These are phyloP conservation scores for Apophysomyces ossiformis DNA, from an alignment of 371 early-diverging fungal species.

Conservation along the genomic window DNA sequence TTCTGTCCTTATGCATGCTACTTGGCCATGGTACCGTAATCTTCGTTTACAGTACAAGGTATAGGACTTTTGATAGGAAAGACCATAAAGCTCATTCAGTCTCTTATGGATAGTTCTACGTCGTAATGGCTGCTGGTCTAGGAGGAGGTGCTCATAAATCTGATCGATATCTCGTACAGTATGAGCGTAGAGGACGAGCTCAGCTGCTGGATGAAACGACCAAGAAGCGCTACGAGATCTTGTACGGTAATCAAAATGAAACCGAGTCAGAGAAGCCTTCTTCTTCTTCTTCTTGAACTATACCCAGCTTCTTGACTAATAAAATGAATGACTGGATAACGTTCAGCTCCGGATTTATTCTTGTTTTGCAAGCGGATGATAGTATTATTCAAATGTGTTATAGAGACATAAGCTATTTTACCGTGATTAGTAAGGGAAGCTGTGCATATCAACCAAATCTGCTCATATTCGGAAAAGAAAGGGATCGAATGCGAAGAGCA, in stretches of 20 bases:
- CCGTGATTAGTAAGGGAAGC: too few species aligned
- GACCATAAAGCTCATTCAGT: neutral
- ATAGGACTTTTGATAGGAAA: neutral
- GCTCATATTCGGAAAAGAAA: neutral
- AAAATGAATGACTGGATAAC: neutral
- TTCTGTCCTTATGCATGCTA: slow-evolving; percentile 46
- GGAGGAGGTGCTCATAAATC: slow-evolving; percentile 58
- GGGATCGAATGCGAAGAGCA: neutral
- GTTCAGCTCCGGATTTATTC: neutral
- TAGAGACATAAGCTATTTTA: too few species aligned
- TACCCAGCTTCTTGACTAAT: neutral
- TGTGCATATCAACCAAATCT: neutral
- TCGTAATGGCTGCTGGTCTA: slow-evolving; percentile 54
- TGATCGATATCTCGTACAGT: slow-evolving; percentile 57
- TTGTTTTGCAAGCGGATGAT: too few species aligned
- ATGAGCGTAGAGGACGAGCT: slow-evolving; percentile 56
- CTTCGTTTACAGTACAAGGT: slow-evolving; percentile 56
- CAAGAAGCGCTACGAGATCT: slow-evolving; percentile 45
- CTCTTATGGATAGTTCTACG: slow-evolving; percentile 41
- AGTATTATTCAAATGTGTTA: too few species aligned
- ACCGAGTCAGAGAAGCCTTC: slow-evolving; percentile 7
- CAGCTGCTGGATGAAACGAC: slow-evolving; percentile 46
- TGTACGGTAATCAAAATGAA: slow-evolving; percentile 40
- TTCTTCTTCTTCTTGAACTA: neutral
- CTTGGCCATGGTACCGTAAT: slow-evolving; percentile 51